These are phyloP conservation scores for Penicillium sp. DNA, from an alignment of 2,329 filamentous ascomycete genomes.

Conservation along the genomic window DNA sequence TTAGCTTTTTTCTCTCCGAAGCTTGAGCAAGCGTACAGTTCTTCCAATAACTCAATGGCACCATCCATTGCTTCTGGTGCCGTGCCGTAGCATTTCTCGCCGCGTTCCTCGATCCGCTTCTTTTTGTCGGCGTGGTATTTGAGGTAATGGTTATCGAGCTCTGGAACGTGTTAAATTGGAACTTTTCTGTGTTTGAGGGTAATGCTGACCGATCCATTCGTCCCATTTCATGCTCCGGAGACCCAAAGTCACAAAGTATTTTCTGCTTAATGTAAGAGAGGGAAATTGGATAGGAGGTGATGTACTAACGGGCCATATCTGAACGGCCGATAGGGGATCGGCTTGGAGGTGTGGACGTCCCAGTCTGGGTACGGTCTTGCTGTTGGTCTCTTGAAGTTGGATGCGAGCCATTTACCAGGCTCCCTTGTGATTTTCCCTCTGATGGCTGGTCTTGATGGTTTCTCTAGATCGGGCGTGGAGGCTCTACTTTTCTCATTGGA, in stretches of 20 bases:
- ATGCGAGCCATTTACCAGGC: constrained; percentile 54
- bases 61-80: constrained; percentile 65
- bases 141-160: constrained; percentile 74
- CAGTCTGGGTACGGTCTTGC: constrained; percentile 62
- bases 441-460: constrained; percentile 26
- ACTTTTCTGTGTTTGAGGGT: not conserved
- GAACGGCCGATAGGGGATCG: constrained; percentile 73
- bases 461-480: constrained; percentile 45
- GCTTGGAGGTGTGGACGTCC: constrained; percentile 63
- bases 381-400: constrained; percentile 55
- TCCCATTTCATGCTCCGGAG: constrained; percentile 64
- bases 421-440: constrained; percentile 34
- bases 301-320: constrained; percentile 59
- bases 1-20: not conserved
- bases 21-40: constrained; percentile 47
- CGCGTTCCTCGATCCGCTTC: constrained; percentile 61
- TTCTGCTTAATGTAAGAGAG: constrained; percentile 31
- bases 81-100: constrained; percentile 62
- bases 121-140: constrained; percentile 68
- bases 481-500: constrained; percentile 11
- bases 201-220: constrained; percentile 60
- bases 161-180: constrained; percentile 32
- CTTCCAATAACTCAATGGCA: constrained; percentile 70
- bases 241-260: constrained; percentile 72
- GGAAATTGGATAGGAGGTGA: not conserved